A percentile compares a stretch with the other conserved stretches of the same genome.
phyloP scores from a whole-genome alignment of 805 yeast genomes.

The Kodamaea leandrae region DNA sequence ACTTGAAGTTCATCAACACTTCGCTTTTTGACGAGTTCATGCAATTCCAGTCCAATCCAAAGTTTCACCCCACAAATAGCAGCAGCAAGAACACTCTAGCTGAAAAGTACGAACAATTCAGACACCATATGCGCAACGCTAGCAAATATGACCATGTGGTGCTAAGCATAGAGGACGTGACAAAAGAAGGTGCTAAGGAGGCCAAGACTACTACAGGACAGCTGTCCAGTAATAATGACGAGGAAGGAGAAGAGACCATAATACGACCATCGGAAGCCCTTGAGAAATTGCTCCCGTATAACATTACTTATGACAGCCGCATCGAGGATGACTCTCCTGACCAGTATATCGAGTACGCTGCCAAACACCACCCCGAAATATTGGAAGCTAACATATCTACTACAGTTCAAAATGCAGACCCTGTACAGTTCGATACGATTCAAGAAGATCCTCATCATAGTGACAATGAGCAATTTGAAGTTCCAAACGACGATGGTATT shows the following conservation, averaged over 20 bases:
- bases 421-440: background rate
- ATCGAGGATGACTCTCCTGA: constrained; percentile 27
- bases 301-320: constrained; percentile 25
- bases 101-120: constrained; percentile 19
- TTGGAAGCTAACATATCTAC: background rate
- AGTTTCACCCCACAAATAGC: constrained; percentile 28
- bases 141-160: constrained; percentile 33
- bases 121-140: constrained; percentile 22
- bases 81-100: constrained; percentile 15
- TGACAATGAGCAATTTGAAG: constrained; percentile 1
- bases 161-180: constrained; percentile 23
- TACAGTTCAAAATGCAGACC: constrained; percentile 5
- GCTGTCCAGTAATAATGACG: constrained; percentile 1
- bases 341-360: constrained; percentile 19
- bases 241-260: constrained; percentile 6
- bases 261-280: constrained; percentile 24
- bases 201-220: background rate
- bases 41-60: constrained; percentile 25
- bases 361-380: constrained; percentile 6
- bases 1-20: constrained; percentile 33
- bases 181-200: constrained; percentile 6
- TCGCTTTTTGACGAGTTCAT: constrained; percentile 26
- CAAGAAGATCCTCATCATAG: constrained; percentile 4
- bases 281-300: constrained; percentile 30
- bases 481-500: constrained; percentile 21